A percentile compares a stretch with the other conserved stretches of the same genome.
Evolutionary conservation across 192 early-diverging fungal species (phyloP).

Genomic region (Coemansia sp.): DNA sequence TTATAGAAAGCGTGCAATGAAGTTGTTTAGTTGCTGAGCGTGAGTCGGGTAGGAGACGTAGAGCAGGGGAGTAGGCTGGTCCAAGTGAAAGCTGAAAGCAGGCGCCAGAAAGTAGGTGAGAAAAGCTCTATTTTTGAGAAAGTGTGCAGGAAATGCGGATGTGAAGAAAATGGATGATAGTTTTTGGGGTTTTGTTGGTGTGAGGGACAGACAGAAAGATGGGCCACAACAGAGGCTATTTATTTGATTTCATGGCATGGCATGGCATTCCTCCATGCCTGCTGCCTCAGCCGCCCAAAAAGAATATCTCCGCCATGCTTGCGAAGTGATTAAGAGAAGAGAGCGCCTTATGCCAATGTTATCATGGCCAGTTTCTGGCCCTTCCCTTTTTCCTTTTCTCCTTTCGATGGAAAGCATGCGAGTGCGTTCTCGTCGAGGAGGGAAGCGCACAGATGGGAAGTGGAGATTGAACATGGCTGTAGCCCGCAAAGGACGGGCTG

Average conservation of each 20-base stretch:
- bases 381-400: background rate
- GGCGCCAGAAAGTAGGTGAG: background rate
- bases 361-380: too few relatives aligned
- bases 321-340: background rate
- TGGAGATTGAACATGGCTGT: slow-evolving; percentile 5
- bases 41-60: background rate
- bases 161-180: background rate
- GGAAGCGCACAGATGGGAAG: slow-evolving; percentile 15
- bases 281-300: background rate
- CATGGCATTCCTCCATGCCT: background rate
- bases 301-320: slow-evolving; percentile 3
- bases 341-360: too few relatives aligned
- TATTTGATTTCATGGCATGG: slow-evolving; percentile 10
- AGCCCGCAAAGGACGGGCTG: background rate
- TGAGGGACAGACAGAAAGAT: background rate
- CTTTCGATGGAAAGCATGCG: slow-evolving; percentile 14
- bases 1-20: background rate
- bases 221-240: slow-evolving; percentile 12
- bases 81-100: background rate
- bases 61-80: background rate
- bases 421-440: slow-evolving; percentile 8
- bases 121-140: slow-evolving; percentile 1
- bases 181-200: background rate
- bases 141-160: slow-evolving; percentile 1
- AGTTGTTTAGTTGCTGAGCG: background rate